A percentile compares a stretch with the other conserved stretches of the same genome.
phyloP scores from a whole-genome alignment of 345 rosid genomes.

The Citrus sinensis region DNA sequence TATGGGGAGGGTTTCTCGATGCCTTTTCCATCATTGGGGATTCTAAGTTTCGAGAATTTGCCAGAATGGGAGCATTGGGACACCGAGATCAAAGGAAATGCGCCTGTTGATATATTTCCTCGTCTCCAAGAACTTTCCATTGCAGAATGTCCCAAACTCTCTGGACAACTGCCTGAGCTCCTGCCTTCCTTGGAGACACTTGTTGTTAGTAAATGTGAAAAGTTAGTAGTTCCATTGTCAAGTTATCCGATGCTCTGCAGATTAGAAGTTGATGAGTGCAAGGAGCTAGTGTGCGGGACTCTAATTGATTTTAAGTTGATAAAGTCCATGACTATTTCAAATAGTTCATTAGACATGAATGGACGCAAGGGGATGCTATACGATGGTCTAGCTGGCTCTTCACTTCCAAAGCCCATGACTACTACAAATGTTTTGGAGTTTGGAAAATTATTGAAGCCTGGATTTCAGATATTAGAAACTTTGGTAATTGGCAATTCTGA shows the following conservation, averaged over 20 bases:
- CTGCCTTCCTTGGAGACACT: not conserved
- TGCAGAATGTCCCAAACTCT: not conserved
- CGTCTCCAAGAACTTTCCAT: not conserved
- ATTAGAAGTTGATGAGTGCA: not conserved
- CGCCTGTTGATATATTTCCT: too few species aligned
- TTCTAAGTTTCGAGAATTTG: not conserved
- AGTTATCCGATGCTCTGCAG: not conserved
- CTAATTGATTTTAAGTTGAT: not conserved
- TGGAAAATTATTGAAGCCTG: not conserved
- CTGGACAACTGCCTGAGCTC: not conserved
- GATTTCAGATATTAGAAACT: too few species aligned
- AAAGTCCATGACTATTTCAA: too few species aligned
- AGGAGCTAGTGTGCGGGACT: not conserved
- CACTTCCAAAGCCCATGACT: too few species aligned
- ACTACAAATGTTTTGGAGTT: not conserved
- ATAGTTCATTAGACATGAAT: too few species aligned
- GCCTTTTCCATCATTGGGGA: not conserved
- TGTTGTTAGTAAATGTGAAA: not conserved
- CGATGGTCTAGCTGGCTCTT: too few species aligned
- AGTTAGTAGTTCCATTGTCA: not conserved
- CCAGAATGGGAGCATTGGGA: not conserved
- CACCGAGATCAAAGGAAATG: not conserved
- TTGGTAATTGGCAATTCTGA: not conserved
- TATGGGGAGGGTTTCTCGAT: not conserved
- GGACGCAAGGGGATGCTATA: too few species aligned